Evolutionary conservation across 2,329 filamentous ascomycete genomes (phyloP), one percentile per base, ranked within the genome.

Genomic region (Ceratocystiopsis minuta): DNA sequence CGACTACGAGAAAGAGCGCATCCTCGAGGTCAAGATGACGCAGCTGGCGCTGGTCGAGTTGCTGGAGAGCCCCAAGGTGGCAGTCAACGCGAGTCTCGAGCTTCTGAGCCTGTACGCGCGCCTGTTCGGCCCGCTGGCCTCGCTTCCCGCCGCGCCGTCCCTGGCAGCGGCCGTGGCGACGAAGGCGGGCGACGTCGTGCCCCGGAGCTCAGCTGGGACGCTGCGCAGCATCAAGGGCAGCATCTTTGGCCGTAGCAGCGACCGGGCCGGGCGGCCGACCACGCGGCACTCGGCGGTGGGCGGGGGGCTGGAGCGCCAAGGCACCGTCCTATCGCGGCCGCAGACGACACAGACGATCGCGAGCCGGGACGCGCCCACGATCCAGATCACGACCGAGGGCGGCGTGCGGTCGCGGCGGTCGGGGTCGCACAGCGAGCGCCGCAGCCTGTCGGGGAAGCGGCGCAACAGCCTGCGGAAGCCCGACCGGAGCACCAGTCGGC

Each of bases 21-120:
- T 98, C 36, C 61, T 98, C n/a, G 83, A 96, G 57, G 77, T 95
- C 46, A 93, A 93, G 58, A 93, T 96, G 74, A 95, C 88, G 12
- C 87, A 96, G 53, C 66, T 98, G 45, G 72, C 81, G 4, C 69
- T 98, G 16, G 60, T 90, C 4, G 88, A 96, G 58, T 63, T 90
- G 15, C 63, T 84, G 4, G 86, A 95, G 55, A 86, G 86, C 1
- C 76, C 86, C 0, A 78, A 84, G 44, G 74, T 79, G 43, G 88
- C 90, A 16, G 83, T 96, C 40, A 94, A 94, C 54, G 78, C 81
- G 46, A 87, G 82, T 54, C 76, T 84, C 49, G 86, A 95, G 57
- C 66, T 98, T 34, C 63, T 98, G 16, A 75, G 75, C 15, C 65
- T 96, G 1, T 98, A 90, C 54, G 72, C 77, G 3, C 71, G 81